Conservation (phyloP, 2,329 filamentous ascomycete species). For the Colletotrichum graminicola region DNA sequence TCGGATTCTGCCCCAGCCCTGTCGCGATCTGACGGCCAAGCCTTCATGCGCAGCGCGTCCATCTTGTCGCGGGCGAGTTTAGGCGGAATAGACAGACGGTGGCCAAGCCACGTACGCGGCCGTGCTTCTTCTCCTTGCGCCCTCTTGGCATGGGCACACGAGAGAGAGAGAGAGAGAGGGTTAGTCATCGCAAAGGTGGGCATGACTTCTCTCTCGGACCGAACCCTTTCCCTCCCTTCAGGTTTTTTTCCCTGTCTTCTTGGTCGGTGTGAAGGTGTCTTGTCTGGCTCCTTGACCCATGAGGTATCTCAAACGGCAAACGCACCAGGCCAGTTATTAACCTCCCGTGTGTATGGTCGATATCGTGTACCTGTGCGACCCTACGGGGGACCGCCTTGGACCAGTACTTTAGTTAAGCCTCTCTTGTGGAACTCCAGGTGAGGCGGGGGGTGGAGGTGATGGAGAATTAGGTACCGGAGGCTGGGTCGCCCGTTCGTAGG, state of each 20-base stretch:
- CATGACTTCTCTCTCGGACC: background rate
- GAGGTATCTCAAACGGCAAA: slow-evolving; percentile 30
- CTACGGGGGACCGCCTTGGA: too few species aligned
- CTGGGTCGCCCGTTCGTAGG: slow-evolving; percentile 23
- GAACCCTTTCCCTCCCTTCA: background rate
- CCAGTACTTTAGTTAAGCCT: too few species aligned
- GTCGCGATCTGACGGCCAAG: slow-evolving; percentile 39
- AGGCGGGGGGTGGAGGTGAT: background rate
- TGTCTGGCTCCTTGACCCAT: slow-evolving; percentile 30
- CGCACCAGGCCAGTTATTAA: slow-evolving; percentile 33
- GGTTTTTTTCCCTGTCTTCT: too few species aligned
- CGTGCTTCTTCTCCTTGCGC: background rate
- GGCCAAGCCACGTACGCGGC: slow-evolving; percentile 6
- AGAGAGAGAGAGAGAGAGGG: background rate
- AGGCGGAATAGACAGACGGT: background rate
- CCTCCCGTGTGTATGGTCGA: too few species aligned
- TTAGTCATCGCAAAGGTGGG: slow-evolving; percentile 14
- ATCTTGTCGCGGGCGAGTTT: slow-evolving; percentile 6
- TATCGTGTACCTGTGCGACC: too few species aligned
- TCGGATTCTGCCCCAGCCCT: background rate
- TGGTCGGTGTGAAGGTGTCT: background rate
- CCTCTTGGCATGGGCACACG: background rate
- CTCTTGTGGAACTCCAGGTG: slow-evolving; percentile 12
- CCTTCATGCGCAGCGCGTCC: slow-evolving; percentile 29
- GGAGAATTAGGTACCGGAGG: slow-evolving; percentile 1